A percentile compares a stretch with the other conserved stretches of the same genome.
Evolutionary conservation across 2,329 filamentous ascomycete species (phyloP).

Genomic region (Cryphonectria parasitica): DNA sequence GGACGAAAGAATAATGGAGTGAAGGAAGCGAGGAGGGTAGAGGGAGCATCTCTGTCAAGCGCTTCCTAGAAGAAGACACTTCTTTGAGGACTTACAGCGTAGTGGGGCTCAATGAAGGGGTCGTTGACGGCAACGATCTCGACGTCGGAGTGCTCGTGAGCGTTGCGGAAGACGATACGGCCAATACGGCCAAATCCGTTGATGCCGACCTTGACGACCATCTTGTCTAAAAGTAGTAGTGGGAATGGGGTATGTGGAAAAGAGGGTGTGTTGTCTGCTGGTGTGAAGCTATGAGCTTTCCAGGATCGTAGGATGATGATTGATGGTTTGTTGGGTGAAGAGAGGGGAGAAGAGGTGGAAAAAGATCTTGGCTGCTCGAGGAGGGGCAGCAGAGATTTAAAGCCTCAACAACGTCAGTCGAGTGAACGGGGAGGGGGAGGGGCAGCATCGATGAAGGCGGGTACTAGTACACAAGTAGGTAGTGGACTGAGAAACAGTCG

Average conservation of each 20-base stretch:
- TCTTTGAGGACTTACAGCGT: slow-evolving; percentile 75
- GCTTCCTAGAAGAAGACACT: too few relatives aligned
- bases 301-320: slow-evolving; percentile 11
- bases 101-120: slow-evolving; percentile 97
- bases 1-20: neutral
- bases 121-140: slow-evolving; percentile 98
- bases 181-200: slow-evolving; percentile 99
- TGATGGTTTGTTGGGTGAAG: slow-evolving; percentile 21
- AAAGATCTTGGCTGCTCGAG: neutral
- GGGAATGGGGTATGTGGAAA: neutral
- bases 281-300: slow-evolving; percentile 6
- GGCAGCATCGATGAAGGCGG: slow-evolving; percentile 13
- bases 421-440: slow-evolving; percentile 21
- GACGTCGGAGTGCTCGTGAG: slow-evolving; percentile 85
- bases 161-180: slow-evolving; percentile 98
- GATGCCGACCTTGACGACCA: slow-evolving; percentile 83
- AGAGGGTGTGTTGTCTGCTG: neutral
- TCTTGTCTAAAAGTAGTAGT: slow-evolving; percentile 42
- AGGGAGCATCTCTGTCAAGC: slow-evolving; percentile 10
- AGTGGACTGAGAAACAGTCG: neutral
- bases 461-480: neutral
- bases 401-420: slow-evolving; percentile 29
- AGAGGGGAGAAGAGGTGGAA: slow-evolving; percentile 18
- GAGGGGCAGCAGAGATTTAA: slow-evolving; percentile 30
- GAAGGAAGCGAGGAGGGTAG: too few relatives aligned